Base-by-base conservation (phyloP, 1,139 yeast genomes). In the Taiozyma sp. region DNA sequence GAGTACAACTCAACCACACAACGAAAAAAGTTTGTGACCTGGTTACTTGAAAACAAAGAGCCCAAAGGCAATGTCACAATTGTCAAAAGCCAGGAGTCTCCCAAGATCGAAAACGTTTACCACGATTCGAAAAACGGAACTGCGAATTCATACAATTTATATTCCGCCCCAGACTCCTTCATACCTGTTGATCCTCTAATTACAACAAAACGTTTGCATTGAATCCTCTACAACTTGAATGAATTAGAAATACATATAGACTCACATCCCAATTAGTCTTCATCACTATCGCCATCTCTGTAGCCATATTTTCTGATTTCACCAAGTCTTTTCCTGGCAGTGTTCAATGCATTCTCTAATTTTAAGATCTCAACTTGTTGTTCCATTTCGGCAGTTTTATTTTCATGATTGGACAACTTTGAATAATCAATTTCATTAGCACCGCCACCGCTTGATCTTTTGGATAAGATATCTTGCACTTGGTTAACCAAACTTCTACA, bases 301-400 rank as follows among this genome's bases (percentile, higher is more conserved):
- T 59, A 58, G 34, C 62, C 54, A 47, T 74, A 84, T 69, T 86
- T 87, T 68, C 97, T 77, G 57, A 90, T 90, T 61, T 88, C 96
- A 36, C 96, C 96, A 56, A 90, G 74, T 63, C 88, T 80, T 70
- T 87, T 88, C 66, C 97, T 79, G 0, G 97, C 96, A 13, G 80
- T 67, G 48, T 73, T 72, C 59, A 89, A 73, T 53, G 84, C 80
- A 61, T 88, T 88, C 64, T 90, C 97, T 55, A 90, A 73, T 68
- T 88, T 87, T 68, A 90, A 76, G 46, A 90, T 91, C 66, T 88
- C 92, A 14, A 91, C 96, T 67, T 90, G 97, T 68, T 90, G 97
- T 64, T 90, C 96, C 96, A 90, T 89, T 65, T 92, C 96, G 30
- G 83, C 78, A 0, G 96, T 87, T 69, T 87, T 87, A 61, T 90